These are phyloP conservation scores for Beauveria australis DNA, from an alignment of 2,329 filamentous ascomycete species.

Conservation along the genomic window DNA sequence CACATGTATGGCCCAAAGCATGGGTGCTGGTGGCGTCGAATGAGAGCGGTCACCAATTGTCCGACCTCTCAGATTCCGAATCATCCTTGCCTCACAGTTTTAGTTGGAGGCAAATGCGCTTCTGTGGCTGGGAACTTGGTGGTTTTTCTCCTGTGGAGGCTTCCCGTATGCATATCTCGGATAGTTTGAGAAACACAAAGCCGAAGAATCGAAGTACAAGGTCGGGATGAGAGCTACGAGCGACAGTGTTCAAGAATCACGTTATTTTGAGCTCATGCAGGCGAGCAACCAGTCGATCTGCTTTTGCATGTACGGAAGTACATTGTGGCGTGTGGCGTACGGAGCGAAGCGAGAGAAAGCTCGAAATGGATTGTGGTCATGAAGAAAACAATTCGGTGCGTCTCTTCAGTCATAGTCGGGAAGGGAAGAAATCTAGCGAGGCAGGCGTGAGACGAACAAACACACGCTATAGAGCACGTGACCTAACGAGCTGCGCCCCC, in stretches of 20 bases:
- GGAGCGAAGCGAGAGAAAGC: too few relatives aligned
- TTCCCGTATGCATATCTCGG: background rate
- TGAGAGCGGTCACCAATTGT: background rate
- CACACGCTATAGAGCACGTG: too few relatives aligned
- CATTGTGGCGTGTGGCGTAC: background rate
- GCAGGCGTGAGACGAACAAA: too few relatives aligned
- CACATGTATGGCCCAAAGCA: background rate
- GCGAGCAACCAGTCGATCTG: background rate
- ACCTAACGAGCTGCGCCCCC: too few relatives aligned
- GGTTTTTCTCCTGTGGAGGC: background rate
- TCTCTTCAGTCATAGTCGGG: too few relatives aligned
- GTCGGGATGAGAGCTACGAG: background rate
- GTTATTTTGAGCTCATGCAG: background rate
- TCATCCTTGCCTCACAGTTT: background rate
- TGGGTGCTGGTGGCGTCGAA: background rate
- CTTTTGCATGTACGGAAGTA: background rate
- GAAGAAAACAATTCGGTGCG: too few relatives aligned
- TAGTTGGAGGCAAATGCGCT: background rate
- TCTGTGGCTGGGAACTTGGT: background rate
- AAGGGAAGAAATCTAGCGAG: too few relatives aligned
- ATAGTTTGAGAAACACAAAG: too few relatives aligned
- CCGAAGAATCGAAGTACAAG: background rate
- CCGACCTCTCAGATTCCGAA: background rate
- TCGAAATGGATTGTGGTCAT: too few relatives aligned
- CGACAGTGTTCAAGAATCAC: background rate